These are phyloP conservation scores for Penicillium cinerascens DNA, from an alignment of 495 filamentous ascomycete genomes.

Conservation along the genomic window DNA sequence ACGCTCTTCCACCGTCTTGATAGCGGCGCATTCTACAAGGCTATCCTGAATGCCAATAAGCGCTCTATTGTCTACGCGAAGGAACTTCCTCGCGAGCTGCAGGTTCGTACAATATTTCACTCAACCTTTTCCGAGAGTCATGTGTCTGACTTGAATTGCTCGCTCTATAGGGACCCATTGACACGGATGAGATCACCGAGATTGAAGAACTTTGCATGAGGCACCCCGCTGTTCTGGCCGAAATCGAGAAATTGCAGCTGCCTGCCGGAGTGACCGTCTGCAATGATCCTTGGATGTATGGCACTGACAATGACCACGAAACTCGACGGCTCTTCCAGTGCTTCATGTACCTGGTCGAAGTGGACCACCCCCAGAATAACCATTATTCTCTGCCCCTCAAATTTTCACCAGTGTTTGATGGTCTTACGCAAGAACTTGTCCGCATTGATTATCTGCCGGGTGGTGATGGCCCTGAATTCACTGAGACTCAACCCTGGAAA, in stretches of 20 bases:
- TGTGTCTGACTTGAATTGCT: not conserved
- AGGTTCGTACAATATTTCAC: slow-evolving; percentile 21
- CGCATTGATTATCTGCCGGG: slow-evolving; percentile 51
- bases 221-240: slow-evolving; percentile 38
- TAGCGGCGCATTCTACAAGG: slow-evolving; percentile 39
- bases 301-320: slow-evolving; percentile 35
- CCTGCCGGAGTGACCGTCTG: slow-evolving; percentile 40
- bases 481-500: slow-evolving; percentile 37
- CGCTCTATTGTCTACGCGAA: slow-evolving; percentile 33
- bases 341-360: slow-evolving; percentile 42
- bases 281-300: slow-evolving; percentile 49
- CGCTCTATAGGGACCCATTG: slow-evolving; percentile 31
- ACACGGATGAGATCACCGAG: slow-evolving; percentile 38
- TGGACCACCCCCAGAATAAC: slow-evolving; percentile 51
- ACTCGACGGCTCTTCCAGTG: slow-evolving; percentile 42
- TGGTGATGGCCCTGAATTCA: slow-evolving; percentile 26
- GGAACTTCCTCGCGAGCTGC: slow-evolving; percentile 39
- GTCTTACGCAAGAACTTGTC: slow-evolving; percentile 58
- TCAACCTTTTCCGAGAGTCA: not conserved
- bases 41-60: slow-evolving; percentile 33
- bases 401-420: slow-evolving; percentile 73
- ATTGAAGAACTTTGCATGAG: slow-evolving; percentile 42
- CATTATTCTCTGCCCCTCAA: slow-evolving; percentile 78
- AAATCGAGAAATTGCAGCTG: slow-evolving; percentile 42
- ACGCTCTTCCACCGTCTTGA: slow-evolving; percentile 40